phyloP scores from a whole-genome alignment of 257 asterid species.

The Fraxinus cuspidata region DNA sequence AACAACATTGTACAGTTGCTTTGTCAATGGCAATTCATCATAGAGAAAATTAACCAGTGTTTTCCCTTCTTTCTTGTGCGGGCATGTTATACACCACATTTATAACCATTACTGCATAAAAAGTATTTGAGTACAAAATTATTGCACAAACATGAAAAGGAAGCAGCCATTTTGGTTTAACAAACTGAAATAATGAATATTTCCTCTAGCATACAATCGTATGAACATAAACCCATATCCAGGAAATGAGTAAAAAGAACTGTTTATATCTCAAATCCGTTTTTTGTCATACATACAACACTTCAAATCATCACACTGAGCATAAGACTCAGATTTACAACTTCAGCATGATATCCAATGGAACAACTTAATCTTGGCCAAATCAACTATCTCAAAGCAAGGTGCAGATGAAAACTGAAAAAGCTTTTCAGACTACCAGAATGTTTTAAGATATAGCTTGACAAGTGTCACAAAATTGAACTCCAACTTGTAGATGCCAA shows the following conservation, averaged over 20 bases:
- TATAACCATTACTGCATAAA: not conserved
- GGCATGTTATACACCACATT: not conserved
- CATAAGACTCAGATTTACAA: slow-evolving; percentile 18
- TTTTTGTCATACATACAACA: slow-evolving; percentile 23
- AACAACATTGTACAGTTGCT: not conserved
- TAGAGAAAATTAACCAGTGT: too few species aligned
- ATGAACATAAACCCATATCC: too few species aligned
- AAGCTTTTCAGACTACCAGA: slow-evolving; percentile 2
- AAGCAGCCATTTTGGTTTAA: not conserved
- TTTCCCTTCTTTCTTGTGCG: not conserved
- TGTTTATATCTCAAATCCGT: slow-evolving; percentile 44
- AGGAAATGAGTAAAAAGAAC: slow-evolving; percentile 26
- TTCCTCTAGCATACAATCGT: not conserved
- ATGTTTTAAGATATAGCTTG: slow-evolving; percentile 14
- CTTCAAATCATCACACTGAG: slow-evolving; percentile 9
- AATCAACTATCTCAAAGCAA: slow-evolving; percentile 10
- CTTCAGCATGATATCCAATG: slow-evolving; percentile 14
- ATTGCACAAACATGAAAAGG: not conserved
- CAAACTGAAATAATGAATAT: not conserved
- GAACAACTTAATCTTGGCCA: slow-evolving; percentile 12
- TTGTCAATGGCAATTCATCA: too few species aligned
- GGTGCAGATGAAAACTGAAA: slow-evolving; percentile 7
- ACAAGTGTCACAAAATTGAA: slow-evolving; percentile 6
- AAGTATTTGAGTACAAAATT: too few species aligned
- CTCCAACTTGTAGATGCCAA: slow-evolving; percentile 18